Evolutionary conservation across 352 stramenopile genomes (phyloP), one percentile per base, ranked within the genome.

Genomic region (Phytophthora lateralis): DNA sequence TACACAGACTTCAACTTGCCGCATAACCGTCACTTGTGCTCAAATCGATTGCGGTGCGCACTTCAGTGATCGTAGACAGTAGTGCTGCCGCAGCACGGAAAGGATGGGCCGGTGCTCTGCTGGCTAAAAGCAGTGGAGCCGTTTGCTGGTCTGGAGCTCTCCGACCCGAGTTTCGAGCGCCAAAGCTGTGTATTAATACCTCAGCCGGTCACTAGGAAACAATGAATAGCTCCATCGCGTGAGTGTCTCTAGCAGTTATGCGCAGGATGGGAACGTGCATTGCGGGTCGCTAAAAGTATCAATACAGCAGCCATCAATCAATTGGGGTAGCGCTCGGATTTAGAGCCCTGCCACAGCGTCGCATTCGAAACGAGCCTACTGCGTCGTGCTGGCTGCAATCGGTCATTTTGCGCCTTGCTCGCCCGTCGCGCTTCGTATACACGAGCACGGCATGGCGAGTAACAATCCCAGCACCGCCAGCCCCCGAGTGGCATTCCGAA

Each of bases 331-430:
- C 32, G 14, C 26, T 29, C 34, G 17, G 15, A 51, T 48, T 66
- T 57, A 56, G 41, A 69, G 34, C 34, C 54, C 29, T 32, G 43
- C 17, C 24, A 37, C 54, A 66, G 12, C 43, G 27, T 75, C 66
- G 48, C 61, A 75, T 61, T 55, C 30, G 54, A 69, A 66, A 74
- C 59, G 49, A 62, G 44, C 24, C 43, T 49, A 12, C 21, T 14
- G 20, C 14, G 26, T 27, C 18, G 39, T 26, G 39, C 34, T 39
- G 30, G 27, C 52, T 69, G 39, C 43, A 55, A 45, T 50, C 49
- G 15, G 55, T 65, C 62, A 71, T 69, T 71, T 68, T 38, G 34
- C 56, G 50, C 35, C 61, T 71, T 68, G 37, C 65, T 70, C 32
- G 46, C 29, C 39, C 46, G 35, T 60, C 27, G 52, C 49, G 26